Evolutionary conservation across 73 alveolate species (phyloP).

Genomic region (Symbiodinium pilosum): DNA sequence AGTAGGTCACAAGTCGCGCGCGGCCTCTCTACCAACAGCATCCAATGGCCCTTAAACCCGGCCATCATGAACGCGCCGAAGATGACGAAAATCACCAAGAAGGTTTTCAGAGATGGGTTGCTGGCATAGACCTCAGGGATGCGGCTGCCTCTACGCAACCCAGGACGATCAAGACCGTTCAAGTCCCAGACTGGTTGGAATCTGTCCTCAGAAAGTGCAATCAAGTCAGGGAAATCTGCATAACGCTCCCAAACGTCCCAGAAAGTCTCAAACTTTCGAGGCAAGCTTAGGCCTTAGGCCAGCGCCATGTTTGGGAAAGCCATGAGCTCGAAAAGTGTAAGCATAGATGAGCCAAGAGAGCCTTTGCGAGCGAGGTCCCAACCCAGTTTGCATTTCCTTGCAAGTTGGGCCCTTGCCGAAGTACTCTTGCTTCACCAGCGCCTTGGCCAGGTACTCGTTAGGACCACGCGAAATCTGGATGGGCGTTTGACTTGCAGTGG

Average conservation of each 20-base stretch:
- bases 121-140: constrained; percentile 38
- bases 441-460: background rate
- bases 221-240: too few species aligned
- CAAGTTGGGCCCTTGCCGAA: background rate
- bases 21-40: background rate
- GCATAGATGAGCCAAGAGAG: constrained; percentile 47
- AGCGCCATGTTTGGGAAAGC: constrained; percentile 64
- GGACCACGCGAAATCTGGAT: background rate
- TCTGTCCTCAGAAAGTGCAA: constrained; percentile 32
- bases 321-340: constrained; percentile 66
- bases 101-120: constrained; percentile 56
- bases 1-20: too few species aligned
- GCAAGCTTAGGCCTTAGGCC: background rate
- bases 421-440: constrained; percentile 85
- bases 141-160: background rate
- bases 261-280: too few species aligned
- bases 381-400: too few species aligned
- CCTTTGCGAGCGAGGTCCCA: background rate
- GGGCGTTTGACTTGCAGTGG: background rate
- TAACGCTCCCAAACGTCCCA: too few species aligned
- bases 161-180: background rate
- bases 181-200: constrained; percentile 29
- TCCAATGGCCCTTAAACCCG: background rate
- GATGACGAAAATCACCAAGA: constrained; percentile 49
- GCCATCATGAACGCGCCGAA: constrained; percentile 88